Base-by-base conservation (phyloP, 2,329 filamentous ascomycete genomes). In the Fusarium sp. region DNA sequence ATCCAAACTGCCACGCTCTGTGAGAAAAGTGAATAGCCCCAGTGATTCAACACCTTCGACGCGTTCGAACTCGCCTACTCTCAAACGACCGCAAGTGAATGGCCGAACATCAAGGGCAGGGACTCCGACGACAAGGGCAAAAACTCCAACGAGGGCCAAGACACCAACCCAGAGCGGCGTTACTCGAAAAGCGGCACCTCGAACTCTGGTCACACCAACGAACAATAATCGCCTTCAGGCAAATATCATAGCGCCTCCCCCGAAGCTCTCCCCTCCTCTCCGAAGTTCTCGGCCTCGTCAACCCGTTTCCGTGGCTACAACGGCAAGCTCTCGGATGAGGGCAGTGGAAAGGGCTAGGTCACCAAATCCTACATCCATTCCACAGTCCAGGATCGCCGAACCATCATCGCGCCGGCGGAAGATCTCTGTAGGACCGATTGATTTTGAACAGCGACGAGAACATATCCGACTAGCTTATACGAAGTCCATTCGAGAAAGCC, bases 381-480 rank as follows among this genome's bases (percentile, higher is more conserved):
- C 77, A 30, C 66, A 78, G 32, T 70, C 74, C 77, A 62, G 83
- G 79, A 75, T 75, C 46, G 67, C 82, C 42, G 86, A 86, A 59
- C 76, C 79, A 35, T 75, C 82, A 9, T 69, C 80, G 10, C 80
- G 84, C 37, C 84, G 87, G 65, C 85, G 87, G 47, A 90, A 90
- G 77, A 85, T 90, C 58, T 88, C 88, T 3, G 84, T 95, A 66
- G 92, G 92, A 3, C 92, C 92, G 67, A 93, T 97, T 59, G 94
- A 97, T 81, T 96, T 97, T 80, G 94, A 93, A 67, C 93, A 94
- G 74, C 89, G 94, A 57, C 88, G 95, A 75, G 92, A 94, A 79
- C 91, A 91, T 69, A 97, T 97, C 77, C 92, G 95, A 75, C 90
- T 94, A 64, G 94, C 94, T 19, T 96, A 97, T 81, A 95, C 91